phyloP scores from a whole-genome alignment of 257 asterid genomes.

The Plantago ovata region DNA sequence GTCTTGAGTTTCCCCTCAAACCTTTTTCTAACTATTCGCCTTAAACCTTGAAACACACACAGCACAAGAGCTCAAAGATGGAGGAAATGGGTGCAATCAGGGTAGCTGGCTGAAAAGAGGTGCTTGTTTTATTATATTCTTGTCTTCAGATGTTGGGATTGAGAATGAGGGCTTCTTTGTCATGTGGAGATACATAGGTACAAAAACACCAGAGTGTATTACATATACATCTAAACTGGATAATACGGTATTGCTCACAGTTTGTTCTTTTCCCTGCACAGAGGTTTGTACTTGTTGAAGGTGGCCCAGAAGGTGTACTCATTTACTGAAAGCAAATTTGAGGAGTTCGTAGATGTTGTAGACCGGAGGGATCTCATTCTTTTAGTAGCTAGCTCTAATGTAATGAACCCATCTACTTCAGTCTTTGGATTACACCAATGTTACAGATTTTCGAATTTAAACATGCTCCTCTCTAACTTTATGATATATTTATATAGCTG shows the following conservation, averaged over 20 bases:
- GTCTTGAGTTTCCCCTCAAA: not conserved
- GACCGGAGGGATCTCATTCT: too few relatives aligned
- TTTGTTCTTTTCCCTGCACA: slow-evolving; percentile 33
- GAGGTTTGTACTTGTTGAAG: slow-evolving; percentile 23
- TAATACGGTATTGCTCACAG: too few relatives aligned
- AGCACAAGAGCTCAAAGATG: slow-evolving; percentile 95
- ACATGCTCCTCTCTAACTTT: too few relatives aligned
- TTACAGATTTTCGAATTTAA: not conserved
- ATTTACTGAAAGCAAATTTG: slow-evolving; percentile 25
- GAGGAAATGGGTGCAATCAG: slow-evolving; percentile 86
- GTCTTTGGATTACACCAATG: slow-evolving; percentile 4
- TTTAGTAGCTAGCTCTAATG: too few relatives aligned
- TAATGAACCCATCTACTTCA: not conserved
- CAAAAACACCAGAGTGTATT: slow-evolving; percentile 1
- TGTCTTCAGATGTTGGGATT: slow-evolving; percentile 44
- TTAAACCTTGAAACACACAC: slow-evolving; percentile 42
- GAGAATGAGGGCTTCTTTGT: slow-evolving; percentile 40
- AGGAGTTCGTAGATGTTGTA: slow-evolving; percentile 13
- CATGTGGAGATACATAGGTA: slow-evolving; percentile 42
- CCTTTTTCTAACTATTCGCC: slow-evolving; percentile 22
- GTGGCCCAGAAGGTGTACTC: slow-evolving; percentile 36
- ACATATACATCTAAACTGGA: not conserved
- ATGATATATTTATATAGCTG: too few relatives aligned
- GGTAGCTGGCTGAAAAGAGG: slow-evolving; percentile 66
- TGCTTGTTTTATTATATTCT: slow-evolving; percentile 24